Evolutionary conservation across 805 yeast species (phyloP).

Genomic region (Priceomyces melissophilus): DNA sequence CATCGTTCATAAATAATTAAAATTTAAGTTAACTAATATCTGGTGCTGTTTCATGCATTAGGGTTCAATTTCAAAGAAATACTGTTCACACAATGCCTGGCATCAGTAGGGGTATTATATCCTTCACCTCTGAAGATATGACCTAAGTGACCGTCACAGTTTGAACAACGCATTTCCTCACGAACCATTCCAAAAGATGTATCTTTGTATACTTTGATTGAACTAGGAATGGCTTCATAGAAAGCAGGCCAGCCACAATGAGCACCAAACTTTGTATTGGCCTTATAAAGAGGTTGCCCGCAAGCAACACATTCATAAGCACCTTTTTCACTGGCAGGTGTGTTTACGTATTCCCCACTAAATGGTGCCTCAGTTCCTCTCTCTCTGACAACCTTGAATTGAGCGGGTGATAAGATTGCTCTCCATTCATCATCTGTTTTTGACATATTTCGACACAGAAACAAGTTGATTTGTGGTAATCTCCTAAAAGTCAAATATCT

Average conservation of each 20-base stretch:
- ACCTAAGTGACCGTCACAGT: constrained; percentile 93
- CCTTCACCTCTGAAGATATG: constrained; percentile 96
- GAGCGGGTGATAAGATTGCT: constrained; percentile 71
- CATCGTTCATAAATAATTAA: background rate
- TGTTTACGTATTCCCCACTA: constrained; percentile 56
- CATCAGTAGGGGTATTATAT: constrained; percentile 80
- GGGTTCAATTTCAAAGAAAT: constrained; percentile 63
- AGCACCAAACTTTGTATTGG: constrained; percentile 79
- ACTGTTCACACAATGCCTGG: constrained; percentile 93
- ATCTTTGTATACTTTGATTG: constrained; percentile 64
- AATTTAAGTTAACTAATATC: background rate
- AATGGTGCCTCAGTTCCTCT: constrained; percentile 70
- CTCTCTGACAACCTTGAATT: constrained; percentile 72
- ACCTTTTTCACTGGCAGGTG: constrained; percentile 55
- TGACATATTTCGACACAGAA: constrained; percentile 13
- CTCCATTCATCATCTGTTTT: constrained; percentile 68
- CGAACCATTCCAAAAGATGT: constrained; percentile 70
- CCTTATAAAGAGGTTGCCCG: constrained; percentile 69
- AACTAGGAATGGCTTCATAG: constrained; percentile 81
- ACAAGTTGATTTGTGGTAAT: too few relatives aligned
- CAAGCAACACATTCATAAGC: constrained; percentile 86
- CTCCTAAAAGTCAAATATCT: too few relatives aligned
- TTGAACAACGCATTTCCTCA: constrained; percentile 83
- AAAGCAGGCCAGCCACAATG: constrained; percentile 99
- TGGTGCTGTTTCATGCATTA: constrained; percentile 1